Base-by-base conservation (phyloP, 495 filamentous ascomycete genomes). In the Aspergillus asperescens region DNA sequence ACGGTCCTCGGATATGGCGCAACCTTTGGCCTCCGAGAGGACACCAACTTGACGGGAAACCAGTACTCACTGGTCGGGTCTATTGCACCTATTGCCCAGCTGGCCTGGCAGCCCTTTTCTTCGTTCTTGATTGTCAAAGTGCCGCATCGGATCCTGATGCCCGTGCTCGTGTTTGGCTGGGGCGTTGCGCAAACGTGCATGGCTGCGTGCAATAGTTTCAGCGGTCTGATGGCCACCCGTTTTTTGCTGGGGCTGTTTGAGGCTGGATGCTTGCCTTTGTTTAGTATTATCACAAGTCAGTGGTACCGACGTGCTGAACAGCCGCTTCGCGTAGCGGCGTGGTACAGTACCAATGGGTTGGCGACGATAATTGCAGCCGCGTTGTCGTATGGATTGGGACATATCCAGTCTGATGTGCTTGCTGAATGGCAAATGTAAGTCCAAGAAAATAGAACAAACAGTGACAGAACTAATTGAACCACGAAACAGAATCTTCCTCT, bases 81-180 rank as follows among this genome's bases (percentile, higher is more conserved):
- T 4, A 83, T 85, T 22, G 76, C 75, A 1, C 77, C 82, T 1
- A 82, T 84, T 50, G 82, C 82, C 8, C 82, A 86, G 64, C 71
- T 87, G 42, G 75, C 67, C 25, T 85, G 80, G 81, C 82, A 85
- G 63, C 83, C 82, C 2, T 80, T 85, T 62, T 84, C 83, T 1
- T 81, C 79, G 1, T 67, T 74, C 42, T 66, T 87, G 25, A 85
- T 87, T 59, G 80, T 86, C 57, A 82, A 81, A 58, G 78, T 87
- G 2, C 82, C 81, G 0, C 81, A 78, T 55, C 74, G 78, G n/a
- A 79, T 82, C 32, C 65, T 87, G 1, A 84, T 85, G 82, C 80
- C 83, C 0, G 25, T 44, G 0, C 60, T 85, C n/a, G 69, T 77
- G 9, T 62, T 84, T 8, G 81, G 81, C 25, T 62, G 76, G 76